A percentile compares a stretch with the other conserved stretches of the same genome.
These are phyloP conservation scores for Blastocrithidia nonstop DNA, from an alignment of 208 protist genomes.

Conservation along the genomic window DNA sequence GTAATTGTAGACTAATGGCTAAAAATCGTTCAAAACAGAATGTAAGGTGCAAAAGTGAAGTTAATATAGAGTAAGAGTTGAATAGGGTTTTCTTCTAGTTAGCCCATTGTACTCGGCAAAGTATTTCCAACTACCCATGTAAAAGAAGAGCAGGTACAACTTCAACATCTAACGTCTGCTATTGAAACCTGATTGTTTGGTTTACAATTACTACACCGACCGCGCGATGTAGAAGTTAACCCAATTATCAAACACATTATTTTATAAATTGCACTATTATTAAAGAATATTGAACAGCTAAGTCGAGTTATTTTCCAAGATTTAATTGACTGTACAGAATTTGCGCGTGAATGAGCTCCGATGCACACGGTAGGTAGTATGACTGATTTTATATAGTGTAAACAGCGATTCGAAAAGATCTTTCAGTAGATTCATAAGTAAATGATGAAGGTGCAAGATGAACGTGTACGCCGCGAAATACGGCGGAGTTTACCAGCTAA, in stretches of 20 bases:
- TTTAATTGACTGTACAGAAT: slow-evolving; percentile 28
- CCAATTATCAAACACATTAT: slow-evolving; percentile 16
- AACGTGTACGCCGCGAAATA: slow-evolving; percentile 6
- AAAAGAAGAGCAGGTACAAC: slow-evolving; percentile 12
- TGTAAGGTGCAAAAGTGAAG: too few relatives aligned
- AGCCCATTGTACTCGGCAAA: slow-evolving; percentile 22
- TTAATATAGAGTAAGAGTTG: slow-evolving; percentile 8
- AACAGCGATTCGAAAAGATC: slow-evolving; percentile 11
- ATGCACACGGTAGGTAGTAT: slow-evolving; percentile 13
- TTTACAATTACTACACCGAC: slow-evolving; percentile 24
- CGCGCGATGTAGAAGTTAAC: slow-evolving; percentile 8
- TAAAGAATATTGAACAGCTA: slow-evolving; percentile 13
- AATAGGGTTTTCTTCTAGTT: slow-evolving; percentile 12
- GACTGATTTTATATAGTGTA: slow-evolving; percentile 23
- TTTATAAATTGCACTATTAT: slow-evolving; percentile 7
- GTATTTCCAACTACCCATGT: slow-evolving; percentile 24
- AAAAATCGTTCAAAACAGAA: too few relatives aligned
- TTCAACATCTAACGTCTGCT: slow-evolving; percentile 16
- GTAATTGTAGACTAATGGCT: too few relatives aligned
- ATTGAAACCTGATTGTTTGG: slow-evolving; percentile 34
- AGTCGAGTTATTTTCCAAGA: slow-evolving; percentile 33
- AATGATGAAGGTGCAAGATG: slow-evolving; percentile 12
- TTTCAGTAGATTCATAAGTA: slow-evolving; percentile 21
- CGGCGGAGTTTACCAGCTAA: neutral
- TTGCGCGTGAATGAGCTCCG: slow-evolving; percentile 13